phyloP scores from a whole-genome alignment of 371 early-diverging fungal species.

The Circinella umbellata region DNA sequence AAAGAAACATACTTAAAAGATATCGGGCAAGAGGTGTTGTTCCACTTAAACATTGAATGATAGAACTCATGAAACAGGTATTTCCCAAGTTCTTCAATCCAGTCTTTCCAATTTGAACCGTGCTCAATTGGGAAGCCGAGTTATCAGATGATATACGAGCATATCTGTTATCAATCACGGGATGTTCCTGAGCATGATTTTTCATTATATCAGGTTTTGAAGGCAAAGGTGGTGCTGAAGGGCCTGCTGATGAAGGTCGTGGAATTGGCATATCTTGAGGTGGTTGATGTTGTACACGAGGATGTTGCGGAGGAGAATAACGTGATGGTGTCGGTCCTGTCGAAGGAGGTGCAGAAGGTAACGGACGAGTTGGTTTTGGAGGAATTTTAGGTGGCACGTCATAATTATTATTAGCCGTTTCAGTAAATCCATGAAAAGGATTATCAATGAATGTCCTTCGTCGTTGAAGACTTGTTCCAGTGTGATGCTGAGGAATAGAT shows the following conservation, averaged over 20 bases:
- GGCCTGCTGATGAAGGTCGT: conserved; percentile 18
- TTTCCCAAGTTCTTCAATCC: conserved; percentile 97
- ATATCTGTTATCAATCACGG: conserved; percentile 13
- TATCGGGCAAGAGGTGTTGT: conserved; percentile 86
- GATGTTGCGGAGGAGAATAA: neutral
- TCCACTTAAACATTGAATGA: conserved; percentile 91
- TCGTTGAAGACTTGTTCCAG: conserved; percentile 27
- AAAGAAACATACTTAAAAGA: conserved; percentile 59
- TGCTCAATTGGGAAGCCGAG: conserved; percentile 51
- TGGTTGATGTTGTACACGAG: too few relatives aligned
- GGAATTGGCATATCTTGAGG: neutral
- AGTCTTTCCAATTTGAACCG: conserved; percentile 64
- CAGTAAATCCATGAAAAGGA: conserved; percentile 63
- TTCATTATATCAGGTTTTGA: conserved; percentile 21
- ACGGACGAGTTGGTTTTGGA: conserved; percentile 26
- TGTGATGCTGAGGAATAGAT: neutral
- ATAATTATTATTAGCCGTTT: conserved; percentile 25
- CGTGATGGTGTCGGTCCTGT: neutral
- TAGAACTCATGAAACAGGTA: conserved; percentile 98
- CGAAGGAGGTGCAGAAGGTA: conserved; percentile 23
- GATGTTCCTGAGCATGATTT: conserved; percentile 7
- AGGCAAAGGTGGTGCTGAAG: conserved; percentile 15
- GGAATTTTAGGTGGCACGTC: conserved; percentile 30
- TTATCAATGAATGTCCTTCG: conserved; percentile 65
- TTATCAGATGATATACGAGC: conserved; percentile 31